Conservation (phyloP, 148 eudicot genomes). For the Rhododendron ferrugineum region DNA sequence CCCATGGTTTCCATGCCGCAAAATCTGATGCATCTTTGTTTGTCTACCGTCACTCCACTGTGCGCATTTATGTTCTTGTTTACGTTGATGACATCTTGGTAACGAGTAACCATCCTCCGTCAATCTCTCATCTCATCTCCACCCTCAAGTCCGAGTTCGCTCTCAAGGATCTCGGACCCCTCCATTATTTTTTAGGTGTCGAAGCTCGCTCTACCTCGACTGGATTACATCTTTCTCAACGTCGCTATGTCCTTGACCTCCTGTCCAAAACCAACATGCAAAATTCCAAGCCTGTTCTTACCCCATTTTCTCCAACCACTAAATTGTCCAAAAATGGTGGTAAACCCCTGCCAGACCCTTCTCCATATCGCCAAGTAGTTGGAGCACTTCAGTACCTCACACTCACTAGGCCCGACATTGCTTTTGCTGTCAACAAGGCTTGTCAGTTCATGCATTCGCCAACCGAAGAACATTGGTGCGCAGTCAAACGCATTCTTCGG, state of each 20-base stretch:
- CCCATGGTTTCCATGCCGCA: neutral
- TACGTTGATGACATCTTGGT: conserved; percentile 10
- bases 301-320: neutral
- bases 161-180: neutral
- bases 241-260: neutral
- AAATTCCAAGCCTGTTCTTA: neutral
- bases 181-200: conserved; percentile 9
- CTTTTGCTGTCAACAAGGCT: neutral
- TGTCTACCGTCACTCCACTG: neutral
- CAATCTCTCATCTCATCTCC: neutral
- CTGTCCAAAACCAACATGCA: neutral
- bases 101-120: neutral
- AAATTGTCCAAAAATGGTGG: neutral
- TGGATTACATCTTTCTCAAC: neutral
- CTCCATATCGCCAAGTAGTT: neutral
- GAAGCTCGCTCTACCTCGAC: neutral
- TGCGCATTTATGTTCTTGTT: neutral
- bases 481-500: neutral
- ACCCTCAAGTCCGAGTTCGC: neutral
- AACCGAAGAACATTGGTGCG: neutral
- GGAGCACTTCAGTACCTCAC: neutral
- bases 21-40: conserved; percentile 1
- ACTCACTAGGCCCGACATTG: neutral
- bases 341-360: neutral
- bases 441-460: neutral